These are phyloP conservation scores for Epichloe coenophiala DNA, from an alignment of 2,329 filamentous ascomycete species.

Conservation along the genomic window DNA sequence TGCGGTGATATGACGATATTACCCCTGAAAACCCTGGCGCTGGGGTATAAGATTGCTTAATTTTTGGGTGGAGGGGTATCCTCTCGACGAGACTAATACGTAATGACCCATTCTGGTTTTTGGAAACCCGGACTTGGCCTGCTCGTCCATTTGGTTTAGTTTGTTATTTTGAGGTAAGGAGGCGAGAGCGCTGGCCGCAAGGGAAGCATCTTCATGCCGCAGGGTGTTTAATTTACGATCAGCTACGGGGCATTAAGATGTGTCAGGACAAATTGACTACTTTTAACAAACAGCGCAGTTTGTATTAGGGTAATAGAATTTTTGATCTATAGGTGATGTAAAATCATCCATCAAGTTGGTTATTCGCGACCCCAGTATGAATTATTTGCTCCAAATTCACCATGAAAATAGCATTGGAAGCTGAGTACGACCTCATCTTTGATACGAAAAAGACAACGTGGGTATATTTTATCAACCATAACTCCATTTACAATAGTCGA, in stretches of 20 bases:
- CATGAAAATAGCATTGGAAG: neutral
- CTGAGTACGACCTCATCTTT: neutral
- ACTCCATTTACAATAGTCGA: neutral
- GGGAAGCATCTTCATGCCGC: neutral
- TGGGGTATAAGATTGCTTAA: too few species aligned
- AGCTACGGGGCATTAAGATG: neutral
- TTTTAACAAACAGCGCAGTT: neutral
- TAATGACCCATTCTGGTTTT: too few species aligned
- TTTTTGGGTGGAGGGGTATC: too few species aligned
- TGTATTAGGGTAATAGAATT: neutral
- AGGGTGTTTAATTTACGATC: neutral
- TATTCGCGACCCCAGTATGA: neutral
- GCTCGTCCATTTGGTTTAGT: neutral
- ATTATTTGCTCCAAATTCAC: neutral
- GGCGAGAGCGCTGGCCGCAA: neutral
- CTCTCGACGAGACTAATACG: neutral
- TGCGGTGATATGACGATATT: too few species aligned
- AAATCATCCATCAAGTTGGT: neutral
- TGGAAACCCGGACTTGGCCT: too few species aligned
- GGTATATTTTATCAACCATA: neutral
- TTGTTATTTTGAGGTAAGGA: neutral
- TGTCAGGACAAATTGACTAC: neutral
- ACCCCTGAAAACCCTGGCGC: too few species aligned
- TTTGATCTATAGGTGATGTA: neutral
- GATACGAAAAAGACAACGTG: neutral